Percentiles rank a stretch among this genome's conserved stretches.
Evolutionary conservation across 2,329 filamentous ascomycete genomes (phyloP).

Genomic region (Sporothrix humicola): DNA sequence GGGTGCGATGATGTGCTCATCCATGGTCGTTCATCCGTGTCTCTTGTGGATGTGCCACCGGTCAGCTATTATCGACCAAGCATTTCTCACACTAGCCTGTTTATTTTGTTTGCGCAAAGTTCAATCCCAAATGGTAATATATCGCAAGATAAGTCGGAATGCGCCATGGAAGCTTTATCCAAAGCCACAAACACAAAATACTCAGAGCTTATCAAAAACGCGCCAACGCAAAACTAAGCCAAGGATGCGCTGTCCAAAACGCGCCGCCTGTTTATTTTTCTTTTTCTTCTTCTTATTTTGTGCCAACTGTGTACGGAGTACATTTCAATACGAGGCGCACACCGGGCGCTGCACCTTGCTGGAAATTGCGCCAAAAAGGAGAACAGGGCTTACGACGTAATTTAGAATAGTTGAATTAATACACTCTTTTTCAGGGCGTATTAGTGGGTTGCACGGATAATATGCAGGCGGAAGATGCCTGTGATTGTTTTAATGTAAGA

Average conservation of each 20-base stretch:
- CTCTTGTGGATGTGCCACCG: not conserved
- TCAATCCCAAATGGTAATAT: not conserved
- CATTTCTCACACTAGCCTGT: too few relatives aligned
- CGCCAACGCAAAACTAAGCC: not conserved
- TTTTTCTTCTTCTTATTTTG: not conserved
- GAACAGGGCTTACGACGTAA: not conserved
- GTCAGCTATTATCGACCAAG: not conserved
- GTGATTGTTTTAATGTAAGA: not conserved
- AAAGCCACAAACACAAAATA: not conserved
- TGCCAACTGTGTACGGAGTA: too few relatives aligned
- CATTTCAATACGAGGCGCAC: slow-evolving; percentile 17
- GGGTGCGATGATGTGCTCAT: slow-evolving; percentile 7
- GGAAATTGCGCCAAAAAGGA: slow-evolving; percentile 1
- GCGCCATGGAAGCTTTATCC: not conserved
- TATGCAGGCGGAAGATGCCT: not conserved
- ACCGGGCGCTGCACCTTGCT: not conserved
- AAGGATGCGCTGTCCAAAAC: not conserved
- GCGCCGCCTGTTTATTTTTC: not conserved
- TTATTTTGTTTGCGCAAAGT: not conserved
- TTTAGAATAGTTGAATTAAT: not conserved
- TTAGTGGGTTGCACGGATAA: slow-evolving; percentile 20
- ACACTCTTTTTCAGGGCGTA: not conserved
- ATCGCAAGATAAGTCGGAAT: not conserved
- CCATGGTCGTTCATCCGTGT: slow-evolving; percentile 7
- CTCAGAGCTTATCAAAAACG: not conserved